These are phyloP conservation scores for Penicillium sp. DNA, from an alignment of 2,329 filamentous ascomycete species.

Conservation along the genomic window DNA sequence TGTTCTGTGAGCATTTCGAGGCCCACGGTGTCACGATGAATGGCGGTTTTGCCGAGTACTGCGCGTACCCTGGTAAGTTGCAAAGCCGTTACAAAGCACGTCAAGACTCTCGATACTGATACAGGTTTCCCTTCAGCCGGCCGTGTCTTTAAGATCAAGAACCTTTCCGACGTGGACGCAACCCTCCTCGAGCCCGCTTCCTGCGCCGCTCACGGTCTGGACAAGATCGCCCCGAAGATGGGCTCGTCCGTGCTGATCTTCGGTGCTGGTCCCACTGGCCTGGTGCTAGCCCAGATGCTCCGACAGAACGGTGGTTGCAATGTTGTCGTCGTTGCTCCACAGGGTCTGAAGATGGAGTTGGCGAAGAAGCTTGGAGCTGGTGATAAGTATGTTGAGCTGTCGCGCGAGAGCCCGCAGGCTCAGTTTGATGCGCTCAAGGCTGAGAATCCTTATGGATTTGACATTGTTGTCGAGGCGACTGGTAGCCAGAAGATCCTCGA, in stretches of 20 bases:
- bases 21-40: constrained; percentile 58
- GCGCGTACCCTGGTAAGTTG: constrained; percentile 46
- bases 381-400: constrained; percentile 48
- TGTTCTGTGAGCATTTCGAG: constrained; percentile 66
- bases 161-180: constrained; percentile 64
- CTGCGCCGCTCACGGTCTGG: constrained; percentile 66
- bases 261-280: constrained; percentile 64
- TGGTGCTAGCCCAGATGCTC: constrained; percentile 62
- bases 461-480: constrained; percentile 68
- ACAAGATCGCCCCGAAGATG: constrained; percentile 64
- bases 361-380: constrained; percentile 51
- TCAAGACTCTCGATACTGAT: background rate
- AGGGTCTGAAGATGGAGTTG: constrained; percentile 67
- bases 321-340: constrained; percentile 65
- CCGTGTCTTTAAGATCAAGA: constrained; percentile 63
- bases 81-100: background rate
- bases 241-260: constrained; percentile 65
- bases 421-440: constrained; percentile 61
- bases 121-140: constrained; percentile 34
- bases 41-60: constrained; percentile 70
- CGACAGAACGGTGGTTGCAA: constrained; percentile 64
- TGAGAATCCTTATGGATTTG: constrained; percentile 68
- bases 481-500: constrained; percentile 67
- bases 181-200: constrained; percentile 68
- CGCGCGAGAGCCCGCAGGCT: constrained; percentile 50